Evolutionary conservation across 306 rosid species (phyloP).

Genomic region (Cucumis sativus): DNA sequence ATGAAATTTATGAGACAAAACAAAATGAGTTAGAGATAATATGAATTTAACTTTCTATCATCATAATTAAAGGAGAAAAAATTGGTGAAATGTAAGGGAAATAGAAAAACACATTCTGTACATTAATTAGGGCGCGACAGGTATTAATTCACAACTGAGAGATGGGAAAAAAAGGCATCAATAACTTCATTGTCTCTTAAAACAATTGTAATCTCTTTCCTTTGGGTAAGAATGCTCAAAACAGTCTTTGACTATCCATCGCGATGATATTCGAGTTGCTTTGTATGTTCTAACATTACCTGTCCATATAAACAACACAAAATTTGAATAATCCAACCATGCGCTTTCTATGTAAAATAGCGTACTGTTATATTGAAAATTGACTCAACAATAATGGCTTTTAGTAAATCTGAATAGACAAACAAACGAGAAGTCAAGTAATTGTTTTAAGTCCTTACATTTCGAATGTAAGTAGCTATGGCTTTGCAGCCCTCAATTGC

Average conservation of each 20-base stretch:
- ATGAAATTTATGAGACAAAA: background rate
- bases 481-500: slow-evolving; percentile 94
- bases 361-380: slow-evolving; percentile 2
- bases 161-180: background rate
- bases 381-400: background rate
- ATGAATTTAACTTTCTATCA: no score
- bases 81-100: no score
- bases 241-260: slow-evolving; percentile 26
- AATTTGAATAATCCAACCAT: slow-evolving; percentile 1
- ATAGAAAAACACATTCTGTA: background rate
- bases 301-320: slow-evolving; percentile 21
- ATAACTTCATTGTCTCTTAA: background rate
- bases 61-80: background rate
- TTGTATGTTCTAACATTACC: slow-evolving; percentile 65
- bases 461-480: slow-evolving; percentile 59
- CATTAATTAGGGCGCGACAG: background rate
- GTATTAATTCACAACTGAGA: background rate
- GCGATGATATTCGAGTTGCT: slow-evolving; percentile 52
- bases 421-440: background rate
- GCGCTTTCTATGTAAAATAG: background rate
- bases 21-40: background rate
- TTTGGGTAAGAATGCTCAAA: background rate
- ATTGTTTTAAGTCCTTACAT: slow-evolving; percentile 28
- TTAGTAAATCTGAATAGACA: background rate
- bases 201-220: background rate